A percentile compares a stretch with the other conserved stretches of the same genome.
Evolutionary conservation across 2,329 filamentous ascomycete species (phyloP).

Genomic region (Hypoxylon sp.): DNA sequence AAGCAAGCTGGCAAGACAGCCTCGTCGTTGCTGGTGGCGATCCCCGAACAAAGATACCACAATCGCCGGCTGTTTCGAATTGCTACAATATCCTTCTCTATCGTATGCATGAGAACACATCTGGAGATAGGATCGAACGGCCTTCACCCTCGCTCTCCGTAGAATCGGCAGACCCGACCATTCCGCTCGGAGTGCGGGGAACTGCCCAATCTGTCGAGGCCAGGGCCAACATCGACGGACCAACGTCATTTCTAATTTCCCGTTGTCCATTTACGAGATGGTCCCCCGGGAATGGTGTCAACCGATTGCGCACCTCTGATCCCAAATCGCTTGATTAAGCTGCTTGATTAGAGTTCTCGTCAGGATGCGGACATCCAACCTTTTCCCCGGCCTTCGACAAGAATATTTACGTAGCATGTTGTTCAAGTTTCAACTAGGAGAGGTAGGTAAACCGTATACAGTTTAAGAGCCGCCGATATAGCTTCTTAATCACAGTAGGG

Average conservation of each 20-base stretch:
- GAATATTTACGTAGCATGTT: no score
- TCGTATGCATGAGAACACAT: no score
- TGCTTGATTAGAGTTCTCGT: no score
- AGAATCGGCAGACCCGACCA: not conserved
- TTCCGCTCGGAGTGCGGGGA: slow-evolving; percentile 22
- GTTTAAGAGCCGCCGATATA: no score
- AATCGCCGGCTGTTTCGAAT: slow-evolving; percentile 1
- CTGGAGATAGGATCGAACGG: slow-evolving; percentile 2
- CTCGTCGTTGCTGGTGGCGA: slow-evolving; percentile 5
- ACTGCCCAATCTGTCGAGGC: slow-evolving; percentile 4
- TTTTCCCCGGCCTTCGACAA: no score
- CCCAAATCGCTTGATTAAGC: not conserved
- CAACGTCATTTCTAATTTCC: slow-evolving; percentile 19
- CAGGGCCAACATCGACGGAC: slow-evolving; percentile 3
- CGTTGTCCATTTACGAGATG: not conserved
- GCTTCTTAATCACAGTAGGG: no score
- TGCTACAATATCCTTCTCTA: not conserved
- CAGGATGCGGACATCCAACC: no score
- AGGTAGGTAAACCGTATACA: no score
- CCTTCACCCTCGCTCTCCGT: slow-evolving; percentile 1
- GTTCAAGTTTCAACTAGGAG: no score
- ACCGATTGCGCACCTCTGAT: not conserved
- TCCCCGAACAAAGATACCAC: slow-evolving; percentile 11
- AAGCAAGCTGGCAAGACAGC: slow-evolving; percentile 14
- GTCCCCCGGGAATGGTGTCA: not conserved